Base-by-base conservation (phyloP, 345 rosid genomes). In the Arabidopsis arenosa region DNA sequence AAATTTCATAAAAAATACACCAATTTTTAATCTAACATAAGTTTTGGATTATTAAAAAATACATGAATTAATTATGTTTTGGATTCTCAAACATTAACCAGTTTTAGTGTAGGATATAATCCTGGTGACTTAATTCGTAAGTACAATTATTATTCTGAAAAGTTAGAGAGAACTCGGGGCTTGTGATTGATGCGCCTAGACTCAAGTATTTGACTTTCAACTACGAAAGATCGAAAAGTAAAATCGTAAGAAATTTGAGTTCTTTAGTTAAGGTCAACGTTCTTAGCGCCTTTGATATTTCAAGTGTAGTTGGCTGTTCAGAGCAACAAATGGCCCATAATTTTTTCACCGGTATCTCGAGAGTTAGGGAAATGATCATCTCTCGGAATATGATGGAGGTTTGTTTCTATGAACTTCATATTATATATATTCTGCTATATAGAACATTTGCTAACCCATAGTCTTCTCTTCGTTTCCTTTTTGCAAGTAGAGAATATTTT, bases 291-390 rank as follows among this genome's bases (percentile, higher is more conserved):
- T 44, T n/a, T 41, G 1, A 4, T 41, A 4, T 47, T 13, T 15
- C 52, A 47, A 7, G 35, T 32, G 35, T 32, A 32, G 6, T 5
- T 32, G 35, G 35, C 35, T 32, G 5, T 32, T 32, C 35, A 32
- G 5, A 47, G 52, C 52, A 15, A 7, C 43, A 44, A 12, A 17
- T 44, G 45, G 68, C 6, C 49, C 58, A 51, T 9, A 8, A 68
- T 2, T 68, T 72, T 23, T n/a, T 72, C 49, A 61, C 8, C 0
- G n/a, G 39, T 47, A 49, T 72, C 39, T 60, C 75, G 28, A 14
- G 28, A 18, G 75, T 39, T 48, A 36, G 15, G 13, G 41, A 72
- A 36, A 4, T 61, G 76, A 32, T 37, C 15, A 14, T 72, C 23
- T 59, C 59, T 60, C 1, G 14, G 15, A 4, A 15, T 0, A 21